Percentiles rank a stretch among this genome's conserved stretches.
These are phyloP conservation scores for Rhododendron kiyosumense DNA, from an alignment of 148 eudicot species.

Conservation along the genomic window DNA sequence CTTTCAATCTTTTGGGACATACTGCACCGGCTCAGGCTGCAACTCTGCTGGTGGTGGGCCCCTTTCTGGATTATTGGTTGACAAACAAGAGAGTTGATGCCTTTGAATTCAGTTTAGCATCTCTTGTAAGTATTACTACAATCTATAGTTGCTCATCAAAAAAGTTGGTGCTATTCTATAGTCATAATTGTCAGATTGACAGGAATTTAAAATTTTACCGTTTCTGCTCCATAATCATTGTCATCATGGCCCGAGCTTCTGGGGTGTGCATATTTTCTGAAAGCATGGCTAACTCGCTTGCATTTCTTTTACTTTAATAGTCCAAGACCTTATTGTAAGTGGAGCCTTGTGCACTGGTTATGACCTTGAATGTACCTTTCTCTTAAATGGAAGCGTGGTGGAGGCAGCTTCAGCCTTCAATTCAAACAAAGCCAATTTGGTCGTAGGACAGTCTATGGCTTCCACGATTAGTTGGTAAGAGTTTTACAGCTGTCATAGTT, in stretches of 20 bases:
- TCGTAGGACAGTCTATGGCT: not conserved
- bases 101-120: constrained; percentile 45
- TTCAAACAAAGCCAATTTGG: not conserved
- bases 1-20: constrained; percentile 72
- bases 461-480: not conserved
- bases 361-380: not conserved
- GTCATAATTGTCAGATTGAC: not conserved
- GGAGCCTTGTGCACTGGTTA: not conserved
- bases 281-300: not conserved
- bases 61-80: constrained; percentile 75
- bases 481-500: not conserved
- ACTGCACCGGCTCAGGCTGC: constrained; percentile 81
- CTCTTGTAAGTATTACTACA: constrained; percentile 42
- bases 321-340: not conserved
- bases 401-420: not conserved
- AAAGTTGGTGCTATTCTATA: not conserved
- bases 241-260: not conserved
- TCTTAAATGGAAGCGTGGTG: not conserved
- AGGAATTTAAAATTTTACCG: not conserved
- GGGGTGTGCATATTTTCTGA: not conserved
- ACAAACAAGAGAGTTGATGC: constrained; percentile 57
- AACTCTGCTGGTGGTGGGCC: constrained; percentile 54
- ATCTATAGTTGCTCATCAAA: not conserved
- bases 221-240: not conserved
- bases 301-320: not conserved